A percentile compares a stretch with the other conserved stretches of the same genome.
Conservation (phyloP, 805 yeast species). For the Tetrapisispora namnaoensis region DNA sequence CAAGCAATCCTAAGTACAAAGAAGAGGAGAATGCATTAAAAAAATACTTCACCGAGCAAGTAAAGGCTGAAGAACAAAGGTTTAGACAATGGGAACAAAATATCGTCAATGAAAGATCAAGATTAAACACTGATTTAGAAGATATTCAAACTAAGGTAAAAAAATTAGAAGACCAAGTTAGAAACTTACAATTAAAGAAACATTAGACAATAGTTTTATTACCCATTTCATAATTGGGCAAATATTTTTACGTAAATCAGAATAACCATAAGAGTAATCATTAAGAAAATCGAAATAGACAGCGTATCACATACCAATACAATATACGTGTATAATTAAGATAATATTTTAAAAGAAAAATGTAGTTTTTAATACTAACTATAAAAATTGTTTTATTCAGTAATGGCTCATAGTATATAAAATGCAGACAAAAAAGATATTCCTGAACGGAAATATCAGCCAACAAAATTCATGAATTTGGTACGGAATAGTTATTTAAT, state of each 20-base stretch:
- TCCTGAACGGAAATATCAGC: not conserved
- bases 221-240: not conserved
- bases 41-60: constrained; percentile 92
- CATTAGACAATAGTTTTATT: constrained; percentile 23
- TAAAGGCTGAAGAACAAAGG: constrained; percentile 91
- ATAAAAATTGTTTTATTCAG: not conserved
- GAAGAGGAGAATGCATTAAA: constrained; percentile 93
- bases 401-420: not conserved
- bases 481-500: too few relatives aligned
- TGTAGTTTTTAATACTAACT: not conserved
- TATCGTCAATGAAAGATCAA: constrained; percentile 87
- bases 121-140: constrained; percentile 88
- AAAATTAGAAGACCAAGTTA: constrained; percentile 65
- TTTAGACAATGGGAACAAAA: constrained; percentile 98
- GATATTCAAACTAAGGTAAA: constrained; percentile 73
- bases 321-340: not conserved
- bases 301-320: not conserved
- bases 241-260: not conserved
- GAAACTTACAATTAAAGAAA: constrained; percentile 46
- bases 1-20: constrained; percentile 83
- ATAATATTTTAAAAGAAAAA: not conserved
- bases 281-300: not conserved
- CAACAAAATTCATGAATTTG: too few relatives aligned
- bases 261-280: not conserved
- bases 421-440: not conserved